phyloP scores from a whole-genome alignment of 305 asterid genomes.

The Fraxinus velutina region DNA sequence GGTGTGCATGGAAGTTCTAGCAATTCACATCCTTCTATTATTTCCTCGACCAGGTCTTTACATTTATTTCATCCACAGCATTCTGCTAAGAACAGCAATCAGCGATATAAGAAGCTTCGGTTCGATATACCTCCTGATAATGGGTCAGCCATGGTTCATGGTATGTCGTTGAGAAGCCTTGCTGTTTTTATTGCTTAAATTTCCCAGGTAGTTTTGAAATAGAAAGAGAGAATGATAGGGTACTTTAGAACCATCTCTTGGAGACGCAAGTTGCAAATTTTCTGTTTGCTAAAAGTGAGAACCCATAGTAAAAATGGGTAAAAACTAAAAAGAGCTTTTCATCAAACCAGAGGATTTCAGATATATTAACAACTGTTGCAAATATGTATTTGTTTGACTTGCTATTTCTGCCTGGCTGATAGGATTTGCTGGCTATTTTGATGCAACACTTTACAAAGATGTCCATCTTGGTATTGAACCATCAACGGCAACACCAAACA shows the following conservation, averaged over 20 bases:
- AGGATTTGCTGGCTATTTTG: constrained; percentile 97
- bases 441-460: constrained; percentile 86
- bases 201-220: not conserved
- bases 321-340: not conserved
- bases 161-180: constrained; percentile 39
- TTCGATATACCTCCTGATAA: constrained; percentile 73
- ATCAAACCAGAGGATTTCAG: not conserved
- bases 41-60: constrained; percentile 64
- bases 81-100: constrained; percentile 59
- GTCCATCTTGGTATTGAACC: constrained; percentile 97
- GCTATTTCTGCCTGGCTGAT: constrained; percentile 17
- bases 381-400: constrained; percentile 6
- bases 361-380: not conserved
- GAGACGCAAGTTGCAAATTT: not conserved
- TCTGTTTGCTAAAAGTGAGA: not conserved
- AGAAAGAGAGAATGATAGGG: not conserved
- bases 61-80: constrained; percentile 71
- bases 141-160: constrained; percentile 87
- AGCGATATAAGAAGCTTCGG: constrained; percentile 68
- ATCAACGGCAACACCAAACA: constrained; percentile 77
- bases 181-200: not conserved
- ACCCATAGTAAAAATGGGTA: not conserved
- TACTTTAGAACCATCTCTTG: not conserved
- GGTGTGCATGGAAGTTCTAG: constrained; percentile 12
- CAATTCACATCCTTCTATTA: constrained; percentile 22